These are phyloP conservation scores for Colletotrichum cordylinicola DNA, from an alignment of 2,329 filamentous ascomycete genomes.

Conservation along the genomic window DNA sequence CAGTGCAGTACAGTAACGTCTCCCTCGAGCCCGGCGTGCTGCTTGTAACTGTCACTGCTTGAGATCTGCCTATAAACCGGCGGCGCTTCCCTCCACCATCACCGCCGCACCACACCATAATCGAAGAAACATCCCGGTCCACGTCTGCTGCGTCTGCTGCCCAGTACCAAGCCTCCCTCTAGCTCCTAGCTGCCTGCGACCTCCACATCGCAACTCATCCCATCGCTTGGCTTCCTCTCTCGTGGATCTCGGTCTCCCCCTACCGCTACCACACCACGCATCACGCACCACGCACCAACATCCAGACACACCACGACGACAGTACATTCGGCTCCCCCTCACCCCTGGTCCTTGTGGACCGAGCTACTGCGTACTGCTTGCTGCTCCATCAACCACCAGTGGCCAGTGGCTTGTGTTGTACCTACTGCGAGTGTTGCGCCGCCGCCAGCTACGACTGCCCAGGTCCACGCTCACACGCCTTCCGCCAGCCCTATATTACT, in stretches of 20 bases:
- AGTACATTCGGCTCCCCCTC: slow-evolving; percentile 10
- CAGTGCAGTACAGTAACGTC: slow-evolving; percentile 1
- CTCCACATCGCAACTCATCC: slow-evolving; percentile 8
- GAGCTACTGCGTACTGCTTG: slow-evolving; percentile 1
- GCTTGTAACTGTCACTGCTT: not conserved
- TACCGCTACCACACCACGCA: not conserved
- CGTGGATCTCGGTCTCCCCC: slow-evolving; percentile 1
- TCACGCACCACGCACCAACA: not conserved
- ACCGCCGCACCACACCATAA: slow-evolving; percentile 6
- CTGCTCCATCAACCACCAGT: not conserved
- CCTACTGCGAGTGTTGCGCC: not conserved
- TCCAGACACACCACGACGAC: not conserved
- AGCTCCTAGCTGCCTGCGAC: not conserved
- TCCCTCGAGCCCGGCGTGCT: not conserved
- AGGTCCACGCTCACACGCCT: slow-evolving; percentile 8
- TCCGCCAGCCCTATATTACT: slow-evolving; percentile 21
- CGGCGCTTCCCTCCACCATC: slow-evolving; percentile 6
- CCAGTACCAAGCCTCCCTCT: not conserved
- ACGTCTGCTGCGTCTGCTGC: slow-evolving; percentile 5
- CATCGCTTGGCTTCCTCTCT: slow-evolving; percentile 10
- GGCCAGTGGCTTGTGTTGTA: not conserved
- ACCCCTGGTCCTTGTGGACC: slow-evolving; percentile 13
- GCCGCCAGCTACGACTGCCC: slow-evolving; percentile 5
- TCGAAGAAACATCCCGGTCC: slow-evolving; percentile 14
- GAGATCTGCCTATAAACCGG: slow-evolving; percentile 3